Base-by-base conservation (phyloP, 371 early-diverging fungal species). In the Mortierella sp. region DNA sequence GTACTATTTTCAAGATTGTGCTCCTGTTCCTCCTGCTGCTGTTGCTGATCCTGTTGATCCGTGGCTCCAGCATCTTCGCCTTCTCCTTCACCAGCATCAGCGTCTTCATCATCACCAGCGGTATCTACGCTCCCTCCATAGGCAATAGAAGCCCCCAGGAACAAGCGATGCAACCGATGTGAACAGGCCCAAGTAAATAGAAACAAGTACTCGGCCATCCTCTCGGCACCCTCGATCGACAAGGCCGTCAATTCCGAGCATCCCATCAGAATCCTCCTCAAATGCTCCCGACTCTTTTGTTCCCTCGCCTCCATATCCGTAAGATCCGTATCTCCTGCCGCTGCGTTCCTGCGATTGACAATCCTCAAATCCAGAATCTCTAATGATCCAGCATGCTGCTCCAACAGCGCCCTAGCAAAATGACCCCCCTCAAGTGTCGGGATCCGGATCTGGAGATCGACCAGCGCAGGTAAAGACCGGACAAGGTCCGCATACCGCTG, bases 281-380 rank as follows among this genome's bases (percentile, higher is more conserved):
- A 28, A 48, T 70, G 70, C 21, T 67, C 67, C 37, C 24, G 67
- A 67, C 24, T 67, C 67, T 54, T 54, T n/a, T 21, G 43, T 2
- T 40, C 67, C 19, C 40, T 61, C 24, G n/a, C 54, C n/a, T n/a
- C 54, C 54, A 54, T 19, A 21, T 54, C 50, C 10, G 3, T 16
- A 50, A 13, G 16, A 2, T 14, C 13, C 9, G 11, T 14, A 11
- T 11, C 54, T 24, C n/a, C 54, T 0, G 53, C 24, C 21, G 55
- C n/a, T 11, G 37, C 21, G 31, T 21, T 31, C n/a, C 59, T 21
- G 28, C 37, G 71, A 21, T 51, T 55, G 43, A 59, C 28, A 16
- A 80, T 80, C 57, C 55, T 51, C 31, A 80, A 46, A 26, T 80
- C 80, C 40, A 80, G 55, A n/a, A 80, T 80, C 67, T 80, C 75